phyloP scores from a whole-genome alignment of 1,284 basidiomycete genomes.

The Vanrija sp. region DNA sequence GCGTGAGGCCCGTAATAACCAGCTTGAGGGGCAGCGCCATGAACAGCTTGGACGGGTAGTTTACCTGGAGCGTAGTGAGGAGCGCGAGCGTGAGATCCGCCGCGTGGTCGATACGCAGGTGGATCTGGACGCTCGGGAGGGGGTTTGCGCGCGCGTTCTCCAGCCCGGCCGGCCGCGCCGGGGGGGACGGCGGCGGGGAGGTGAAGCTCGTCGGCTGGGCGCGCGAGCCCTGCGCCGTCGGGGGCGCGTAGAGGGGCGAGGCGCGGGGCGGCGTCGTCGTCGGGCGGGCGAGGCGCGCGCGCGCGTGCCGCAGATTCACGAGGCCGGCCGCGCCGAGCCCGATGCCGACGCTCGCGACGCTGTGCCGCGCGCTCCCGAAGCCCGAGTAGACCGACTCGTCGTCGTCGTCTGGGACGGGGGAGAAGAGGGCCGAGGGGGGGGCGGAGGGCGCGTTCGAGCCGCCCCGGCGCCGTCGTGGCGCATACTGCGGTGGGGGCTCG shows the following conservation, averaged over 20 bases:
- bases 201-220: constrained; percentile 1
- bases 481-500: neutral
- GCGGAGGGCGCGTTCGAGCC: neutral
- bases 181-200: constrained; percentile 27
- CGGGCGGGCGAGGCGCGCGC: neutral
- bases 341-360: constrained; percentile 25
- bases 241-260: neutral
- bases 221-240: neutral
- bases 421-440: neutral
- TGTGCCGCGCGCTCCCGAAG: constrained; percentile 17
- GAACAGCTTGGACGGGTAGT: constrained; percentile 90
- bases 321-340: constrained; percentile 12
- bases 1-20: constrained; percentile 78
- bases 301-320: constrained; percentile 1
- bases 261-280: constrained; percentile 1
- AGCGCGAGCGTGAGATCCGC: constrained; percentile 59
- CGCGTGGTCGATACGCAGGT: constrained; percentile 48
- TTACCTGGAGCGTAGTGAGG: constrained; percentile 89
- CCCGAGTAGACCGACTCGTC: constrained; percentile 25
- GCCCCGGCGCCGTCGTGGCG: neutral
- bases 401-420: constrained; percentile 4
- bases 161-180: constrained; percentile 25
- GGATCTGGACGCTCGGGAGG: constrained; percentile 50
- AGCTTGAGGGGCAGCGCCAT: constrained; percentile 94
- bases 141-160: constrained; percentile 16